Evolutionary conservation across 1,284 basidiomycete genomes (phyloP), one percentile per base, ranked within the genome.

Genomic region (Trametes versicolor): DNA sequence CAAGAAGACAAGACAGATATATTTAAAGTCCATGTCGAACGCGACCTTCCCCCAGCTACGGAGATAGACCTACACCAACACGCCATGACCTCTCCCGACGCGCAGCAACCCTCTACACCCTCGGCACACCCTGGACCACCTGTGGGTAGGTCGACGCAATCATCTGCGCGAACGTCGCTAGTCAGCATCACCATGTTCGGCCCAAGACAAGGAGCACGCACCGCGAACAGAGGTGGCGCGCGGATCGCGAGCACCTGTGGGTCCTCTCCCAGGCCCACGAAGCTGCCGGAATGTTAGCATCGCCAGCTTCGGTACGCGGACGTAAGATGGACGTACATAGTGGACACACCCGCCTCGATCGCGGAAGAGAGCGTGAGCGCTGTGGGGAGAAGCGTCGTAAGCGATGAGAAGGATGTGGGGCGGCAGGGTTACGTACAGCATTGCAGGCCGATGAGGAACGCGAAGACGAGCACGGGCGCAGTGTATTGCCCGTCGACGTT

Each of bases 251-350:
- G 80, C 13, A 92, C 84, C 70, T 92, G 87, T 1, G 92, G 93
- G 74, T 95, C 91, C 77, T 95, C 93, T 57, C 87, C 93, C 9
- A 95, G 81, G 5, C 93, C 93, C 36, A 95, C 93, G 73, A 95
- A 96, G 64, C 90, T 91, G 63, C 19, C 63, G 57, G 55, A 23
- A 58, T 4, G 48, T 68, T 54, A 58, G 65, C 49, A 43, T 59
- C 13, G 41, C 15, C 21, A n/a, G 43, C 29, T n/a, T 27, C n/a
- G 19, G 13, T 32, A 34, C 27, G 43, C 37, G 19, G 9, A 47
- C 29, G 36, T 15, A n/a, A 52, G 29, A 32, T 43, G 56, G 39
- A 76, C 84, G 70, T 76, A 90, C 88, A 95, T 94, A 0, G 93
- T 95, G 2, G 92, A 94, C 2, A 95, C 92, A 58, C 93, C 93